Evolutionary conservation across 768 basidiomycete genomes (phyloP).

Genomic region (Lactifluus hygrophoroides): DNA sequence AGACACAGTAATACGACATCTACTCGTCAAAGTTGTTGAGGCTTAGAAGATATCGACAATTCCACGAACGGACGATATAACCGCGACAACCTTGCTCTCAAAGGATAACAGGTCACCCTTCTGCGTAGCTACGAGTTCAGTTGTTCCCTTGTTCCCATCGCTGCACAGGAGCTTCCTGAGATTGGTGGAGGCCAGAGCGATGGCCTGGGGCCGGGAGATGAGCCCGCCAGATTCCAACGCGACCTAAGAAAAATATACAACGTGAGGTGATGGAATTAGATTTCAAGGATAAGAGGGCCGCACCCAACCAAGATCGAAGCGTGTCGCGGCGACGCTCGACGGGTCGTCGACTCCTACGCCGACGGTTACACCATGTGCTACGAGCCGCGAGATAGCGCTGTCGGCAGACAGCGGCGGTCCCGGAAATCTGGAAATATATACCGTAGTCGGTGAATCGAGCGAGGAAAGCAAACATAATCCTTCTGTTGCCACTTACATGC

Average conservation of each 20-base stretch:
- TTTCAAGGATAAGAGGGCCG: background rate
- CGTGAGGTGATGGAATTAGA: background rate
- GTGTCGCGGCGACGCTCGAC: constrained; percentile 26
- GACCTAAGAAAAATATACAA: constrained; percentile 23
- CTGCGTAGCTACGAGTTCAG: constrained; percentile 32
- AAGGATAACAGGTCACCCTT: constrained; percentile 27
- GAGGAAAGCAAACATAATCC: background rate
- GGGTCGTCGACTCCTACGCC: constrained; percentile 40
- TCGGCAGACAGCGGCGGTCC: constrained; percentile 60
- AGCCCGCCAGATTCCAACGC: constrained; percentile 31
- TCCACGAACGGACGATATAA: constrained; percentile 24
- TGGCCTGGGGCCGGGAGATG: constrained; percentile 27
- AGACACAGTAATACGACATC: background rate
- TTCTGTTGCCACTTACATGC: constrained; percentile 22
- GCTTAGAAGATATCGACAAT: constrained; percentile 27
- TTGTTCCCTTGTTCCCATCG: constrained; percentile 20
- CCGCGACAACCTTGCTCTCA: constrained; percentile 28
- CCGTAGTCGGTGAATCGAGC: background rate
- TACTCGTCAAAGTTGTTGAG: background rate
- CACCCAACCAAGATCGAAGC: constrained; percentile 33
- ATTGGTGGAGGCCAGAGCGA: constrained; percentile 29
- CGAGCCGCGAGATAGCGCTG: constrained; percentile 43
- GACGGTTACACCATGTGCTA: constrained; percentile 52
- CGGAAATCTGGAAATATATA: constrained; percentile 37
- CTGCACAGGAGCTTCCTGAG: constrained; percentile 29